phyloP scores from a whole-genome alignment of 371 early-diverging fungal species.

The Rhizomucor miehei region DNA sequence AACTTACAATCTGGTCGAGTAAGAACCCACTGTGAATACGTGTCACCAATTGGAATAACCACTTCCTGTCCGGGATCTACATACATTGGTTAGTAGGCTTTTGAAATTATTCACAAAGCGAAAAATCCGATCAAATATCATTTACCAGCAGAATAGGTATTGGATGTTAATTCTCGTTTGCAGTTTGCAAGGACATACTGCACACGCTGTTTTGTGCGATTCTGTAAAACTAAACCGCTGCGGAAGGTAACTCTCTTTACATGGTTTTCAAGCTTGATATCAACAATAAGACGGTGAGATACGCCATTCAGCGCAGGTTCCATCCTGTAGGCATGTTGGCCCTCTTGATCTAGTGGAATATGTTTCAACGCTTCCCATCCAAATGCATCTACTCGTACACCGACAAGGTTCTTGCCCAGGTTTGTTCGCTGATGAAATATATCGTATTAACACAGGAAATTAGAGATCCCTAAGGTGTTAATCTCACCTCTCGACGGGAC shows the following conservation, averaged over 20 bases:
- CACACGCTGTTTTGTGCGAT: constrained; percentile 44
- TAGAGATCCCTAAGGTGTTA: neutral
- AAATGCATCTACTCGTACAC: constrained; percentile 64
- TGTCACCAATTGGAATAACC: constrained; percentile 65
- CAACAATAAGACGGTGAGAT: constrained; percentile 68
- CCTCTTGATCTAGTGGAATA: constrained; percentile 75
- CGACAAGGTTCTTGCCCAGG: constrained; percentile 57
- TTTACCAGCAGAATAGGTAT: constrained; percentile 30
- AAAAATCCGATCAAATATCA: too few species aligned
- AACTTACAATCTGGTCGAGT: constrained; percentile 63
- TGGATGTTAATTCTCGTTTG: constrained; percentile 33
- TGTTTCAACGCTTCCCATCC: constrained; percentile 72
- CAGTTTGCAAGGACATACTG: constrained; percentile 48
- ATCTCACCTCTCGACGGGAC: constrained; percentile 64
- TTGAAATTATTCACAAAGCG: too few species aligned
- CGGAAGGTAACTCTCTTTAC: constrained; percentile 81
- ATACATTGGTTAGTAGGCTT: neutral
- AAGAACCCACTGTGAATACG: constrained; percentile 56
- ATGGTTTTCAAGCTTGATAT: constrained; percentile 68
- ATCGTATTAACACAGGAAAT: neutral
- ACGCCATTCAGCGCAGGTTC: constrained; percentile 61
- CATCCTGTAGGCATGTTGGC: constrained; percentile 59
- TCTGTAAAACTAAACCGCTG: constrained; percentile 64
- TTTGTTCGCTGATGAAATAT: constrained; percentile 13
- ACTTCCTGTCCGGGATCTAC: constrained; percentile 53